These are phyloP conservation scores for Borealophlyctis nickersoniae DNA, from an alignment of 192 early-diverging fungal species.

Conservation along the genomic window DNA sequence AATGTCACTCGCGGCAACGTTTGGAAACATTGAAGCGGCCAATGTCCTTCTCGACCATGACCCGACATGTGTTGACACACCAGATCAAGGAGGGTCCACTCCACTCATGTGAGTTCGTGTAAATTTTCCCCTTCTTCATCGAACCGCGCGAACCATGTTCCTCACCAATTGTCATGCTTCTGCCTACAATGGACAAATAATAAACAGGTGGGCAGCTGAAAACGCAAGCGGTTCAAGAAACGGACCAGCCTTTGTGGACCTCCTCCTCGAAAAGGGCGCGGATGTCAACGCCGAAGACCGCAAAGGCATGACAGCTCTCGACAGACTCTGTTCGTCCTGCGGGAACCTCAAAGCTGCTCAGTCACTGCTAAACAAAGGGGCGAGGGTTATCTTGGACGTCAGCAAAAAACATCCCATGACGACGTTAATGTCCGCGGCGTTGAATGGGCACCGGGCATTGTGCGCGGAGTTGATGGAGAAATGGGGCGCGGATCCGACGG, in stretches of 20 bases:
- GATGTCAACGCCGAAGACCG: constrained; percentile 35
- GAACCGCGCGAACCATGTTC: no score
- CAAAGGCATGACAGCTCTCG: constrained; percentile 39
- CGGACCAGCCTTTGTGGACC: constrained; percentile 36
- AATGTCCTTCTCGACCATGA: constrained; percentile 28
- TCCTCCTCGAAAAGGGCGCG: constrained; percentile 30
- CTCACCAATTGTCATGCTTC: no score
- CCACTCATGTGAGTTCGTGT: constrained; percentile 33
- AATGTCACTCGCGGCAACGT: constrained; percentile 37
- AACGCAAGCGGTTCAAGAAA: constrained; percentile 29
- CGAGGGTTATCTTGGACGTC: constrained; percentile 23
- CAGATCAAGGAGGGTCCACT: constrained; percentile 46
- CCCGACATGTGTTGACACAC: constrained; percentile 12
- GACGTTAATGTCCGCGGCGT: constrained; percentile 47
- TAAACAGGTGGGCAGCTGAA: constrained; percentile 37
- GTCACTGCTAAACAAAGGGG: constrained; percentile 33
- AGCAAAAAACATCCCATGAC: constrained; percentile 42
- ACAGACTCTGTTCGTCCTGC: constrained; percentile 39
- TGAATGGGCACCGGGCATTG: constrained; percentile 46
- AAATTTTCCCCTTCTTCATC: neutral
- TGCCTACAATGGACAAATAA: neutral
- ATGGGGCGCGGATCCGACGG: constrained; percentile 33
- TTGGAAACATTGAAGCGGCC: constrained; percentile 35
- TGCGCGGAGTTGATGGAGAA: constrained; percentile 43
- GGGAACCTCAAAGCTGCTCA: constrained; percentile 34